These are phyloP conservation scores for Aspergillus fructus DNA, from an alignment of 2,329 filamentous ascomycete genomes.

Conservation along the genomic window DNA sequence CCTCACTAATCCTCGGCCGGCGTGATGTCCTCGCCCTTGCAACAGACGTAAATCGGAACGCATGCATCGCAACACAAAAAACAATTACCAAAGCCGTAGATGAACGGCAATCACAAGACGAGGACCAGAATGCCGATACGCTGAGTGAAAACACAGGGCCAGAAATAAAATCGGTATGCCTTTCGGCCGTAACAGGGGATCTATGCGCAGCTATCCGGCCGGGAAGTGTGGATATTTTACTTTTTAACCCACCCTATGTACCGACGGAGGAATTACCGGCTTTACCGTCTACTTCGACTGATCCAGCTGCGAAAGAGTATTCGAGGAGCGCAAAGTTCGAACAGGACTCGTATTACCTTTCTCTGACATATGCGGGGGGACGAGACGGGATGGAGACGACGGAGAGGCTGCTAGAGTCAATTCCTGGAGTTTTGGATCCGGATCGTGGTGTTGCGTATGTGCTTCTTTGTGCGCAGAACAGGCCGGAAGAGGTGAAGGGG, in stretches of 20 bases:
- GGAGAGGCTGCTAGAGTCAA: constrained; percentile 67
- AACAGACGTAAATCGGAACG: constrained; percentile 81
- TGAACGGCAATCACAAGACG: constrained; percentile 24
- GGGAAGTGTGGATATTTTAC: constrained; percentile 71
- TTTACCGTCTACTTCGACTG: not conserved
- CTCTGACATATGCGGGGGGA: constrained; percentile 86
- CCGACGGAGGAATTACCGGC: constrained; percentile 74
- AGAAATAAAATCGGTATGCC: not conserved
- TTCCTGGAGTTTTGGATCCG: constrained; percentile 64
- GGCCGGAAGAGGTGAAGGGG: constrained; percentile 70
- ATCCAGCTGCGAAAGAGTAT: constrained; percentile 5
- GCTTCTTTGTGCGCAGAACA: constrained; percentile 86
- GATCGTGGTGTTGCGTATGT: constrained; percentile 79
- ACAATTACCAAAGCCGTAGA: constrained; percentile 61
- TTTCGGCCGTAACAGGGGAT: constrained; percentile 60
- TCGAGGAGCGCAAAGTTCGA: constrained; percentile 58
- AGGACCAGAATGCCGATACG: not conserved
- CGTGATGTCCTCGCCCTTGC: constrained; percentile 68
- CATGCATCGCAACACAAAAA: constrained; percentile 70
- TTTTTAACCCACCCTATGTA: constrained; percentile 98
- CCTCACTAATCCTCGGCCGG: constrained; percentile 70
- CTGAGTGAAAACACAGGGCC: not conserved
- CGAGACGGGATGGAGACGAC: constrained; percentile 92
- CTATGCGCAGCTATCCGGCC: constrained; percentile 62
- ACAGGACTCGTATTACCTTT: constrained; percentile 77